phyloP scores from a whole-genome alignment of 1,139 yeast species.

The Blastobotrys capitulatus region DNA sequence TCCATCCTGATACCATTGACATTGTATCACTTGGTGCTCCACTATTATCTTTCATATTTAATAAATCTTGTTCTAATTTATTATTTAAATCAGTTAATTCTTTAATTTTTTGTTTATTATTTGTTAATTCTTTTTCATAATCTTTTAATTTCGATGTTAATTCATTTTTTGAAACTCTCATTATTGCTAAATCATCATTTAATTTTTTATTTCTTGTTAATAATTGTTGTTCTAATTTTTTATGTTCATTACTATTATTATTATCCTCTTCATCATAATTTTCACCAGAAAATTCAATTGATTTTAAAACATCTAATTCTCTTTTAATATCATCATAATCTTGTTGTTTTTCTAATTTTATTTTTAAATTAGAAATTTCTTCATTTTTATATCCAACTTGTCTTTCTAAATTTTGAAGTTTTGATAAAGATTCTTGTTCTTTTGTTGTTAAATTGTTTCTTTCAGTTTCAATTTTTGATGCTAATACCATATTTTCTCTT shows the following conservation, averaged over 20 bases:
- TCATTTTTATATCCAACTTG: conserved; percentile 45
- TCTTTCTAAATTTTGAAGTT: conserved; percentile 38
- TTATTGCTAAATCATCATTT: conserved; percentile 53
- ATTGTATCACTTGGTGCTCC: conserved; percentile 47
- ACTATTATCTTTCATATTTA: conserved; percentile 30
- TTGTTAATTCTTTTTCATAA: conserved; percentile 37
- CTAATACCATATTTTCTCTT: conserved; percentile 51
- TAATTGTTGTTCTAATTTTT: conserved; percentile 38
- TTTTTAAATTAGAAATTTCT: conserved; percentile 49
- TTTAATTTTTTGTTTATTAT: conserved; percentile 40
- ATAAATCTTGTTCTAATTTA: conserved; percentile 68
- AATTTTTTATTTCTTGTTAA: conserved; percentile 57
- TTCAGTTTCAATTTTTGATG: conserved; percentile 52
- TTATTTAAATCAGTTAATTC: conserved; percentile 43
- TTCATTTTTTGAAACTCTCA: conserved; percentile 49
- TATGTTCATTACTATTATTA: conserved; percentile 27
- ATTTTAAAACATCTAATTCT: conserved; percentile 66
- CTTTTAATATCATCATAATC: conserved; percentile 77
- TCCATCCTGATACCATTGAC: conserved; percentile 38
- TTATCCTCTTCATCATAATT: conserved; percentile 22
- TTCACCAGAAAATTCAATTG: conserved; percentile 64
- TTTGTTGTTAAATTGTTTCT: conserved; percentile 20
- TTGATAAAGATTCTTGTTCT: conserved; percentile 31
- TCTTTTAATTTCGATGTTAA: conserved; percentile 37
- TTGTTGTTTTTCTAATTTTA: conserved; percentile 62